Percentiles rank a stretch among this genome's conserved stretches.
phyloP scores from a whole-genome alignment of 2,329 filamentous ascomycete genomes.

The Tolypocladium sp. region DNA sequence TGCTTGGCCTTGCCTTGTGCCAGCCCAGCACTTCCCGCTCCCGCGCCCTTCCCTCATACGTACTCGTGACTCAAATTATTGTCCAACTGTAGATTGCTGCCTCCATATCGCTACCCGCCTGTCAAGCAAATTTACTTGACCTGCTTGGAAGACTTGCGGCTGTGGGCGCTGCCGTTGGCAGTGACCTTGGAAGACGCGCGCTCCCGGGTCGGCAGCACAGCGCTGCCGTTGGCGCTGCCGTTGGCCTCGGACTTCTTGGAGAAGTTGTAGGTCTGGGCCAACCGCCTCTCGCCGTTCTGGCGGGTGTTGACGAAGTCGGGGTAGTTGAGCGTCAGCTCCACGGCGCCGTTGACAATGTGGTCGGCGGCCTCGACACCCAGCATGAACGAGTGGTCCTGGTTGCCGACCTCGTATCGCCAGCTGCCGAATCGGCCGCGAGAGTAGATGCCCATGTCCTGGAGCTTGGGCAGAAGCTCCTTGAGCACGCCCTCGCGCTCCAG shows the following conservation, averaged over 20 bases:
- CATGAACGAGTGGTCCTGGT: constrained; percentile 98
- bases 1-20: neutral
- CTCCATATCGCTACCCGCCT: neutral
- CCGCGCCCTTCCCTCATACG: neutral
- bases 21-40: neutral
- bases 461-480: constrained; percentile 83
- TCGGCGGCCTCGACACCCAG: constrained; percentile 89
- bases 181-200: constrained; percentile 19
- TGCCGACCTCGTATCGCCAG: constrained; percentile 95
- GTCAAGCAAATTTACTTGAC: constrained; percentile 16
- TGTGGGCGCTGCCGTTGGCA: constrained; percentile 15
- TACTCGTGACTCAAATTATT: neutral
- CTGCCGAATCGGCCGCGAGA: constrained; percentile 95
- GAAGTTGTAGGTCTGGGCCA: constrained; percentile 36
- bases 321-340: constrained; percentile 92
- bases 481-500: constrained; percentile 94
- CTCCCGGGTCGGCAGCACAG: constrained; percentile 27
- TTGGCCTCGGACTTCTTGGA: constrained; percentile 22
- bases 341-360: constrained; percentile 78
- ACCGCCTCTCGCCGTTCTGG: constrained; percentile 43
- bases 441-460: constrained; percentile 85
- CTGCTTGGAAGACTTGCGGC: constrained; percentile 22
- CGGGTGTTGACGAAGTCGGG: constrained; percentile 87
- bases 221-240: constrained; percentile 22
- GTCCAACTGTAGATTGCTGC: neutral